Evolutionary conservation across 106 monocot genomes (phyloP), one percentile per base, ranked within the genome.

Genomic region (Dendrobium catenatum): DNA sequence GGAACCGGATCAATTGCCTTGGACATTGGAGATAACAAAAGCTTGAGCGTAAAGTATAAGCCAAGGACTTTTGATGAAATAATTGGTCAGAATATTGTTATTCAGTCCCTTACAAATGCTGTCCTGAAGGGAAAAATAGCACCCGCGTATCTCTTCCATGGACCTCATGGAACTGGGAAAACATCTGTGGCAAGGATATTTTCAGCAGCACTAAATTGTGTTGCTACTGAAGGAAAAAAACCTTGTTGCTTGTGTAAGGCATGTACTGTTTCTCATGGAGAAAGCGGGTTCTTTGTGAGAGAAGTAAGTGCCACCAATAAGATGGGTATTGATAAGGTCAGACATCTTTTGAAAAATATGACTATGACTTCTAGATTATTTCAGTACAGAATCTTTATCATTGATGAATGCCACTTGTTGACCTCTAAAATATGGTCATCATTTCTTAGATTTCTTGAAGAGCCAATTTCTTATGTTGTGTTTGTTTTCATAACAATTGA

Each of bases 81-180:
- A 76, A 83, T 90, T 68, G 93, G 93, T 55, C 93, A 90, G 78
- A 86, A 82, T 79, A 87, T 93, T 74, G 93, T 93, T 82, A 84
- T 87, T 47, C 90, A 93, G 9, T 90, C 90, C 22, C 89, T 93
- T 81, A 79, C n/a, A 17, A 90, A 85, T 86, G 88, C 90, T 13
- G 77, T 90, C 17, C 27, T 70, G 61, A 90, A 78, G 68, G 89
- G 85, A 70, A 88, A 85, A 82, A 83, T 93, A 67, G 89, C 93
- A 31, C 86, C 93, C 58, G 90, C 89, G 9, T 93, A 93, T 87
- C 54, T 93, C 9, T 93, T 93, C 83, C 87, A 93, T 54, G 93
- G 93, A 10, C 90, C 90, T 33, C 85, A 85, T 66, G 93, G 93
- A 73, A 93, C 89, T 11, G 93, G 93, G 47, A 93, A 93, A 84